Conservation (phyloP, 1,284 basidiomycete species). For the Cutaneotrichosporon cyanovorans region DNA sequence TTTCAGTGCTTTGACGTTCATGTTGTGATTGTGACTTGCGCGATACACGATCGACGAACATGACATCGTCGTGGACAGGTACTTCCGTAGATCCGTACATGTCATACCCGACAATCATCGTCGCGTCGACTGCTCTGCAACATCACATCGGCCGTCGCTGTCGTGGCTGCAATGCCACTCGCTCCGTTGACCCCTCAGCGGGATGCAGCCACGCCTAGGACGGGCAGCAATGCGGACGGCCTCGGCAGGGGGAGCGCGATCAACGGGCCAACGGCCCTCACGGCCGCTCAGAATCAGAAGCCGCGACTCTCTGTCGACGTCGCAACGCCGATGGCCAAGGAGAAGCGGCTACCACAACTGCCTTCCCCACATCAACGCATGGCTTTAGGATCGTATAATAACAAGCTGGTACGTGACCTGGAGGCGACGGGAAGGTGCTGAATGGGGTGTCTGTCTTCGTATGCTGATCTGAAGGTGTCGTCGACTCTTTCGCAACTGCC, state of each 20-base stretch:
- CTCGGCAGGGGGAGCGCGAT: too few relatives aligned
- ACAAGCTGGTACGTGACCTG: slow-evolving; percentile 33
- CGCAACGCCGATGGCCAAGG: background rate
- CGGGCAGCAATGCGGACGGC: too few relatives aligned
- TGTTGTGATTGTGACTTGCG: background rate
- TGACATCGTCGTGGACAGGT: background rate
- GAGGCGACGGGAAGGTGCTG: background rate
- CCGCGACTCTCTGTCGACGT: slow-evolving; percentile 11
- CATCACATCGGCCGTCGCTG: too few relatives aligned
- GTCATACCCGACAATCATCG: background rate
- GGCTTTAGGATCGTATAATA: slow-evolving; percentile 37
- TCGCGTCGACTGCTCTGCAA: too few relatives aligned
- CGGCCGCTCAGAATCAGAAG: background rate
- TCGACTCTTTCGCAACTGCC: slow-evolving; percentile 41
- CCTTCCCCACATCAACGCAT: slow-evolving; percentile 14
- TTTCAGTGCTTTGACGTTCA: slow-evolving; percentile 22
- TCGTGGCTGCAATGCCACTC: background rate
- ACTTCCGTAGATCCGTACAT: too few relatives aligned
- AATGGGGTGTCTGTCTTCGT: too few relatives aligned
- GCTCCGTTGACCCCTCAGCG: background rate
- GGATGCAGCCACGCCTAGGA: too few relatives aligned
- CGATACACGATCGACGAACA: background rate
- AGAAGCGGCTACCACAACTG: slow-evolving; percentile 12
- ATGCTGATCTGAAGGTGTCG: slow-evolving; percentile 29
- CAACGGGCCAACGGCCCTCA: background rate